phyloP scores from a whole-genome alignment of 106 monocot species.

The Cymbidium sinense region DNA sequence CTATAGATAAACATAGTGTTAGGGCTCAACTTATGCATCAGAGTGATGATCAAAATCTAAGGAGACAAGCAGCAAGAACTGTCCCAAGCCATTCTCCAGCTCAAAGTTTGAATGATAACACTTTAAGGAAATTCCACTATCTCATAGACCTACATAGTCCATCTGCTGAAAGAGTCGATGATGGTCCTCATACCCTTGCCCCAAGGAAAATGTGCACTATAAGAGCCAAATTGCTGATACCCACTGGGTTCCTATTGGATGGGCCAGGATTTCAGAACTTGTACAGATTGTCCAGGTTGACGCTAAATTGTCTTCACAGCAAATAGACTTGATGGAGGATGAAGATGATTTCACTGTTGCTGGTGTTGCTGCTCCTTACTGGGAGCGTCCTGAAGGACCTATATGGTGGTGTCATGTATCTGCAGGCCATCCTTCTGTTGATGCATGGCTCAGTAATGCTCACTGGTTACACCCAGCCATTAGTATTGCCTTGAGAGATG shows the following conservation, averaged over 20 bases:
- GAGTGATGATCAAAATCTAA: constrained; percentile 10
- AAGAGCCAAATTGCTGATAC: constrained; percentile 17
- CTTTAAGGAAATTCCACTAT: constrained; percentile 10
- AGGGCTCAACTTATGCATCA: constrained; percentile 2
- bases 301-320: constrained; percentile 45
- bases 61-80: constrained; percentile 12
- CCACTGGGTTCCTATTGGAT: constrained; percentile 90
- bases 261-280: constrained; percentile 78
- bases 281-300: constrained; percentile 65
- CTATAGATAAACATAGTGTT: constrained; percentile 2
- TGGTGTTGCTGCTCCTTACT: constrained; percentile 75
- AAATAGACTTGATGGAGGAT: constrained; percentile 37
- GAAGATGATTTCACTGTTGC: constrained; percentile 81
- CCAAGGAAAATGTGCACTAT: constrained; percentile 11
- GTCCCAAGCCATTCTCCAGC: constrained; percentile 6
- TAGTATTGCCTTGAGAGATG: constrained; percentile 77
- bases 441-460: constrained; percentile 65
- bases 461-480: constrained; percentile 93
- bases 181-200: constrained; percentile 12
- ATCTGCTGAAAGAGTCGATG: constrained; percentile 5
- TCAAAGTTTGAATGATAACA: constrained; percentile 11
- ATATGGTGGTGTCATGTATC: constrained; percentile 97
- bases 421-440: constrained; percentile 44
- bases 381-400: constrained; percentile 83
- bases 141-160: constrained; percentile 16